A percentile compares a stretch with the other conserved stretches of the same genome.
Evolutionary conservation across 2,329 filamentous ascomycete genomes (phyloP).

Genomic region (Chaetomiaceae sp.): DNA sequence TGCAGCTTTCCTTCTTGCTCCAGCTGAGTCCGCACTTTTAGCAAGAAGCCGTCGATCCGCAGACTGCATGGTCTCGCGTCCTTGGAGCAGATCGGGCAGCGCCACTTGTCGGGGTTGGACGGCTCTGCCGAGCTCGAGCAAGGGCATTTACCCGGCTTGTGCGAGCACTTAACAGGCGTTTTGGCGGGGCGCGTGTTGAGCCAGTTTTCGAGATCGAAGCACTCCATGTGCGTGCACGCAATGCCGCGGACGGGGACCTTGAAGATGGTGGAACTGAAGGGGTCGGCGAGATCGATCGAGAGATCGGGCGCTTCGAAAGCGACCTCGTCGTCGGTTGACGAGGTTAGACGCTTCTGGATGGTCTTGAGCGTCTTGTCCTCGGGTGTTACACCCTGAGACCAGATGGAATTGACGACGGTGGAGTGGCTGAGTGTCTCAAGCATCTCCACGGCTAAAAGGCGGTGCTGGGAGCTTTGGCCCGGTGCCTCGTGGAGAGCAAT

Average conservation of each 20-base stretch:
- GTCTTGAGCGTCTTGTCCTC: slow-evolving; percentile 47
- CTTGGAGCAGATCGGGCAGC: slow-evolving; percentile 73
- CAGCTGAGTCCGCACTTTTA: slow-evolving; percentile 55
- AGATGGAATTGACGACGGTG: slow-evolving; percentile 38
- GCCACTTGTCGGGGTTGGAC: slow-evolving; percentile 67
- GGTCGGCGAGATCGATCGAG: slow-evolving; percentile 60
- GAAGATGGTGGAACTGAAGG: slow-evolving; percentile 62
- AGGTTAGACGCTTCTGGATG: slow-evolving; percentile 49
- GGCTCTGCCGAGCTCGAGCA: slow-evolving; percentile 42
- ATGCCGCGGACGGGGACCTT: slow-evolving; percentile 65
- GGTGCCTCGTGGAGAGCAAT: slow-evolving; percentile 39
- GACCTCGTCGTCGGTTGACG: slow-evolving; percentile 54
- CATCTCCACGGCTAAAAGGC: slow-evolving; percentile 65
- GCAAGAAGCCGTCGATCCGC: slow-evolving; percentile 68
- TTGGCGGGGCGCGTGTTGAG: slow-evolving; percentile 59
- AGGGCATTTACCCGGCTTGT: slow-evolving; percentile 31
- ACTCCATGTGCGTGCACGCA: slow-evolving; percentile 72
- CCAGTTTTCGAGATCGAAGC: slow-evolving; percentile 84
- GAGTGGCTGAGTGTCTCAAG: slow-evolving; percentile 52
- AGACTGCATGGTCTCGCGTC: slow-evolving; percentile 74
- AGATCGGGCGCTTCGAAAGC: slow-evolving; percentile 54
- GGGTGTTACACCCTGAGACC: slow-evolving; percentile 35
- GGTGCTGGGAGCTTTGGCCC: slow-evolving; percentile 34
- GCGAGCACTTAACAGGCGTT: slow-evolving; percentile 33
- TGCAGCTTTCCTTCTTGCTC: slow-evolving; percentile 42